These are phyloP conservation scores for Themeda triandra DNA, from an alignment of 176 grass and related monocot species.

Conservation along the genomic window DNA sequence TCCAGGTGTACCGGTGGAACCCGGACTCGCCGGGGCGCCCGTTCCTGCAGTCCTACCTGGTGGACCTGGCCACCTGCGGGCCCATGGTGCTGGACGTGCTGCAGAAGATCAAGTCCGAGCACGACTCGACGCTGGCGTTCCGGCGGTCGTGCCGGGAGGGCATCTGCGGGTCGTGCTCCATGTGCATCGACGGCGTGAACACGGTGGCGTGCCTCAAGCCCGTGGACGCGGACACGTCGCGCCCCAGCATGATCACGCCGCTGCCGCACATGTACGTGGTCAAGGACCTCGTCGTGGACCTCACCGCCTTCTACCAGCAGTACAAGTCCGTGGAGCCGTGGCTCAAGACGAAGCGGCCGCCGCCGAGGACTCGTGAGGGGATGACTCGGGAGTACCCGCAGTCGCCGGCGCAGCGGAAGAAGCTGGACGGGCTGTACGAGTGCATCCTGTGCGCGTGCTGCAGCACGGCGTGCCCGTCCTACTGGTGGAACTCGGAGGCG, in stretches of 20 bases:
- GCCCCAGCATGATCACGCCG: slow-evolving; percentile 58
- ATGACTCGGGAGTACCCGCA: slow-evolving; percentile 41
- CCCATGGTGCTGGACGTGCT: slow-evolving; percentile 76
- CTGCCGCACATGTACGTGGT: slow-evolving; percentile 79
- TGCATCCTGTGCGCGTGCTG: slow-evolving; percentile 81
- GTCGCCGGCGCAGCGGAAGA: slow-evolving; percentile 50
- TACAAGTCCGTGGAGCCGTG: slow-evolving; percentile 56
- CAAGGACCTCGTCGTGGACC: slow-evolving; percentile 75
- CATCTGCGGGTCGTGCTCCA: slow-evolving; percentile 72
- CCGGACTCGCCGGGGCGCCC: slow-evolving; percentile 40
- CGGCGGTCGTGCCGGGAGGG: slow-evolving; percentile 77
- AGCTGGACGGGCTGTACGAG: slow-evolving; percentile 76
- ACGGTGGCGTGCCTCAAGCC: slow-evolving; percentile 70
- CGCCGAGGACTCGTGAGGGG: background rate
- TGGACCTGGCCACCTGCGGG: slow-evolving; percentile 59
- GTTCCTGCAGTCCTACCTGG: slow-evolving; percentile 63
- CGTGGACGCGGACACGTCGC: slow-evolving; percentile 41
- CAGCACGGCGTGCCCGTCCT: slow-evolving; percentile 70
- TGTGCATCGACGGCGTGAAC: slow-evolving; percentile 80
- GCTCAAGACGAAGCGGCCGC: background rate
- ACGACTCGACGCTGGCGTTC: slow-evolving; percentile 54
- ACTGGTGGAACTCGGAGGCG: slow-evolving; percentile 83
- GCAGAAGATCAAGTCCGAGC: slow-evolving; percentile 77
- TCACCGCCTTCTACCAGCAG: slow-evolving; percentile 76
- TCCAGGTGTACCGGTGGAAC: slow-evolving; percentile 75